A percentile compares a stretch with the other conserved stretches of the same genome.
Evolutionary conservation across 139 green algal species (phyloP).

Genomic region (Zygnema cylindricum): DNA sequence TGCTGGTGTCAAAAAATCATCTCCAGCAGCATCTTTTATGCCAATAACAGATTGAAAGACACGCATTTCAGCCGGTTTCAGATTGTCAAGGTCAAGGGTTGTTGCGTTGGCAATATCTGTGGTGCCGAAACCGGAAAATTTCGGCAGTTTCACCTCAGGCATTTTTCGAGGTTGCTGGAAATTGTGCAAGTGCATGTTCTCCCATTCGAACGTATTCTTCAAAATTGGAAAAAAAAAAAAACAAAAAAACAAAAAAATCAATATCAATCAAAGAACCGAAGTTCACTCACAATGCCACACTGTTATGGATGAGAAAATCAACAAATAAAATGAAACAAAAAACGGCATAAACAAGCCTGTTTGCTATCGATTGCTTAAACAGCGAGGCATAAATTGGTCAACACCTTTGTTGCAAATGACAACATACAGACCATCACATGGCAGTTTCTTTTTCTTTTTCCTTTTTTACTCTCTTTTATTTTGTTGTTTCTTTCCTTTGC

Average conservation of each 20-base stretch:
- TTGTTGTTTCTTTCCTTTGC: no score
- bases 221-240: conserved; percentile 28
- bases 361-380: no score
- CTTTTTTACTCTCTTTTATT: no score
- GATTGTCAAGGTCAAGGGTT: conserved; percentile 22
- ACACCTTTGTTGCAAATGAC: no score
- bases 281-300: neutral
- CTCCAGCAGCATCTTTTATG: conserved; percentile 7
- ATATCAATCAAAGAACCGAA: neutral
- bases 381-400: no score
- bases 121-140: conserved; percentile 13
- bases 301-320: conserved; percentile 4
- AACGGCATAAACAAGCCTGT: no score
- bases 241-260: no score
- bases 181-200: conserved; percentile 56
- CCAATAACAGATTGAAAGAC: conserved; percentile 45
- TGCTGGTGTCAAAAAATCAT: neutral
- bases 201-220: conserved; percentile 59
- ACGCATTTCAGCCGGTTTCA: conserved; percentile 26
- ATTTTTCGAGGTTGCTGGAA: conserved; percentile 34
- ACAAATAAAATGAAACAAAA: no score
- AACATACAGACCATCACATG: no score
- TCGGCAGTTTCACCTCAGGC: neutral
- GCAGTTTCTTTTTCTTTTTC: no score
- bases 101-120: conserved; percentile 19